Evolutionary conservation across 176 grass and related monocot genomes (phyloP).

Genomic region (Hyparrhenia diplandra): DNA sequence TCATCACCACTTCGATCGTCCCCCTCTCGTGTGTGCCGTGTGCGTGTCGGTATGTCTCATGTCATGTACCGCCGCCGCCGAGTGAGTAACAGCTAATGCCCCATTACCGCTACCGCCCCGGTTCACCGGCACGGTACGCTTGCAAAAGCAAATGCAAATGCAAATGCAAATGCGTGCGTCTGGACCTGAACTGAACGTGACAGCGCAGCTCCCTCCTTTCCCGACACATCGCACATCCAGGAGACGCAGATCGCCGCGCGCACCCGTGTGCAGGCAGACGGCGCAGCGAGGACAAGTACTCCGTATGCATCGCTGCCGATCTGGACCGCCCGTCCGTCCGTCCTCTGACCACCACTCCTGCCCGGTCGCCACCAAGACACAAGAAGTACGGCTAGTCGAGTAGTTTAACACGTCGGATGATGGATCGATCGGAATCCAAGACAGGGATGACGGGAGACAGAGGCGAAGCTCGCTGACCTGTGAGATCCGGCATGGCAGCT

Average conservation of each 20-base stretch:
- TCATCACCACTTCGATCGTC: too few species aligned
- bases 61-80: not conserved
- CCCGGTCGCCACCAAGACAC: not conserved
- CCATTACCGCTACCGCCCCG: not conserved
- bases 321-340: too few species aligned
- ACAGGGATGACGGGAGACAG: not conserved
- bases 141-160: not conserved
- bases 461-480: not conserved
- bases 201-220: not conserved
- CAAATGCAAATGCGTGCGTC: too few species aligned
- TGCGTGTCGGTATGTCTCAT: not conserved
- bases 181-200: not conserved
- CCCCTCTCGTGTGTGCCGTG: too few species aligned
- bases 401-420: not conserved
- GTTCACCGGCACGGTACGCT: not conserved
- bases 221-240: not conserved
- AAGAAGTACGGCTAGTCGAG: not conserved
- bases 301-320: too few species aligned
- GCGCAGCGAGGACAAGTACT: too few species aligned
- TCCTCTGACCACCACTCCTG: too few species aligned
- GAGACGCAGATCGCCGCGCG: too few species aligned
- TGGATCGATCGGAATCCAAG: constrained; percentile 16
- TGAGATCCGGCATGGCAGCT: not conserved
- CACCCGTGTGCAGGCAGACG: too few species aligned
- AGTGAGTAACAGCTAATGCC: constrained; percentile 1